These are phyloP conservation scores for Begonia fuchsioides DNA, from an alignment of 306 rosid species.

Conservation along the genomic window DNA sequence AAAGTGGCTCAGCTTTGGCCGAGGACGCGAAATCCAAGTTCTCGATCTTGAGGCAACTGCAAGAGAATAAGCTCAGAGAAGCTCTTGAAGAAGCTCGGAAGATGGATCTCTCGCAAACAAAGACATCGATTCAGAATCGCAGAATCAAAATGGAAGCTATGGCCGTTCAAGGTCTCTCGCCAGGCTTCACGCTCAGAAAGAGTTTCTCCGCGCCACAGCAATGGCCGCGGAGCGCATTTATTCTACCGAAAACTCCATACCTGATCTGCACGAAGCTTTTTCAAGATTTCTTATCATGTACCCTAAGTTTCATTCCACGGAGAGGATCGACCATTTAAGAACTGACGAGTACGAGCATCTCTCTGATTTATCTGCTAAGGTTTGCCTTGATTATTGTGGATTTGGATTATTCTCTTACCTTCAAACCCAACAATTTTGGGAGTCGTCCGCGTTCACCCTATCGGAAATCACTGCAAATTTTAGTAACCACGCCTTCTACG, in stretches of 20 bases:
- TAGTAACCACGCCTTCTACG: constrained; percentile 87
- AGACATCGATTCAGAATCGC: constrained; percentile 56
- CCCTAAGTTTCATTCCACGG: constrained; percentile 64
- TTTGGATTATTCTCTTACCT: constrained; percentile 77
- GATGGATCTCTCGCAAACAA: constrained; percentile 66
- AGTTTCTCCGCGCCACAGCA: constrained; percentile 78
- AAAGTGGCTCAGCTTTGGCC: constrained; percentile 21
- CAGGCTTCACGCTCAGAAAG: constrained; percentile 81
- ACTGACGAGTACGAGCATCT: constrained; percentile 66
- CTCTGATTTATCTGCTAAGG: constrained; percentile 53
- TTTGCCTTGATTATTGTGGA: constrained; percentile 96
- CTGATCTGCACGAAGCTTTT: constrained; percentile 54
- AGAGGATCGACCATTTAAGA: constrained; percentile 78
- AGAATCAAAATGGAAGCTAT: constrained; percentile 43
- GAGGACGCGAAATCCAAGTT: constrained; percentile 40
- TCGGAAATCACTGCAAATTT: constrained; percentile 89
- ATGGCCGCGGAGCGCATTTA: constrained; percentile 70
- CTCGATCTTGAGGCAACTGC: constrained; percentile 66
- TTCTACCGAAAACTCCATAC: constrained; percentile 54
- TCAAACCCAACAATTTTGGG: constrained; percentile 81
- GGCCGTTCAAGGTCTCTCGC: constrained; percentile 90
- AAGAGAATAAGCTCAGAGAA: constrained; percentile 87
- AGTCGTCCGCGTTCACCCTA: constrained; percentile 82
- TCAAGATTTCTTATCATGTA: constrained; percentile 93
- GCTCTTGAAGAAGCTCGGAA: constrained; percentile 99